Conservation (phyloP, 1,139 yeast genomes). For the Sugiyamaella xylanicola region DNA sequence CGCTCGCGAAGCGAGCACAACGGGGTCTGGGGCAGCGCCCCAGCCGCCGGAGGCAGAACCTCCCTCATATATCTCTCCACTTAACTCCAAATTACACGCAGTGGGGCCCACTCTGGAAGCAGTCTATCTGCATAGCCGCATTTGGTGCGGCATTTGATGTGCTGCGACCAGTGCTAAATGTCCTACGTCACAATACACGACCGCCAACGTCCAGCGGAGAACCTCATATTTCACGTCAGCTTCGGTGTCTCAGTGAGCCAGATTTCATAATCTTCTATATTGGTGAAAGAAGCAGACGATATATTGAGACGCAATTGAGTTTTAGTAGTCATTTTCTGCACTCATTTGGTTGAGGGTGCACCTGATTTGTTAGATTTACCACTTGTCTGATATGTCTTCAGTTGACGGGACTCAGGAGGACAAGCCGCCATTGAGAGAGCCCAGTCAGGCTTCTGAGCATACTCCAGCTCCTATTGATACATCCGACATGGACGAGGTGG, state of each 20-base stretch:
- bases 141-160: background rate
- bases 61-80: too few relatives aligned
- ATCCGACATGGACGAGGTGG: constrained; percentile 10
- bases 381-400: background rate
- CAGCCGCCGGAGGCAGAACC: background rate
- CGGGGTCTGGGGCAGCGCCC: background rate
- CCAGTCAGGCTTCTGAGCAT: background rate
- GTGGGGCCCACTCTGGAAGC: background rate
- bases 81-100: too few relatives aligned
- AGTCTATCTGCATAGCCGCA: background rate
- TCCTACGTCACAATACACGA: constrained; percentile 2
- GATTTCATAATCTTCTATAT: background rate
- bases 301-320: background rate
- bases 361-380: background rate
- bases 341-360: background rate
- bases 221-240: background rate
- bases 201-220: background rate
- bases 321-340: background rate
- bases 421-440: background rate
- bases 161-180: background rate
- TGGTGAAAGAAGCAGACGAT: background rate
- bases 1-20: background rate
- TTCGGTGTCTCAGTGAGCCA: background rate
- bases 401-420: background rate
- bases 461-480: background rate